Evolutionary conservation across 768 basidiomycete species (phyloP), one percentile per base, ranked within the genome.

Genomic region (Hypholoma sublateritium): DNA sequence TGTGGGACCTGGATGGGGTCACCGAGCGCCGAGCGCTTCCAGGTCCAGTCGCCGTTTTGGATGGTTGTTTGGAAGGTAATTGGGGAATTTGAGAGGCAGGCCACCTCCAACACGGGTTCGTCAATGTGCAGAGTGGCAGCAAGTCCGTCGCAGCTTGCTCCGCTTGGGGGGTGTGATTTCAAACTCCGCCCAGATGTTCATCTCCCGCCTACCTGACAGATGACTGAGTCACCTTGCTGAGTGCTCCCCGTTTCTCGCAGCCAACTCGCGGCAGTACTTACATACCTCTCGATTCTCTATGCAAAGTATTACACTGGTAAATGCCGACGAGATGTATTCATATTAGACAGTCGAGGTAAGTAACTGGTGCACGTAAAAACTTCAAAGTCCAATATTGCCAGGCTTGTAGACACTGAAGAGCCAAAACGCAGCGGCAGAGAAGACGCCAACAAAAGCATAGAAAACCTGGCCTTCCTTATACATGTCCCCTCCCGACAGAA

Each of bases 391-490:
- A 17, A 53, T 17, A 28, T 12, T 47, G 46, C 48, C 28, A 19
- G 60, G 59, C 57, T 65, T 67, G 73, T 81, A 80, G 54, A 75
- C 57, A 60, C 71, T 69, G 46, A 73, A 75, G 44, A 81, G 59
- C 46, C 65, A 68, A 50, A 74, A 70, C 36, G 72, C 68, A 2
- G 74, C 74, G 34, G 69, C 50, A 53, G 74, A 70, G 48, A 95
- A 74, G 12, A 87, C 64, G 0, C 65, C 77, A 2, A 85, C 88
- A 66, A 96, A 98, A 4, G 95, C 73, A 64, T 88, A 95, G 69
- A 98, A 98, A 2, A 98, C 86, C 45, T 89, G 80, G n/a, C 94
- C 94, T 64, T 91, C 88, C 61, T 90, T 88, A 50, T 67, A 66
- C 50, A 70, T 70, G 50, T 82, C 78, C 0, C 83, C 86, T 2